A percentile compares a stretch with the other conserved stretches of the same genome.
These are phyloP conservation scores for Botrytis sinoallii DNA, from an alignment of 2,329 filamentous ascomycete genomes.

Conservation along the genomic window DNA sequence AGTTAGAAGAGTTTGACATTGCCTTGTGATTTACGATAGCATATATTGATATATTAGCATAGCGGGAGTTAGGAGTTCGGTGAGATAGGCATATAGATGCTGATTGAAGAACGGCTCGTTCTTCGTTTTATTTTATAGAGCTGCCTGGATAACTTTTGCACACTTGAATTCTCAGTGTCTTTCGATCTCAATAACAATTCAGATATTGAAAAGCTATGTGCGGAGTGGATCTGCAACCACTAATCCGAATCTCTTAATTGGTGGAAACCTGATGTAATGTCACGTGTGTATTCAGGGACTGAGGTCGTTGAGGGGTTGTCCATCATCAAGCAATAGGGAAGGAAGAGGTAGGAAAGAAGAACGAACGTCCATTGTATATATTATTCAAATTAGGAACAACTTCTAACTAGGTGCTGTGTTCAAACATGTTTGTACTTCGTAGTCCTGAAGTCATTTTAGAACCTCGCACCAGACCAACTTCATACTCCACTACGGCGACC, in stretches of 20 bases:
- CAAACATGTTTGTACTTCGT: not conserved
- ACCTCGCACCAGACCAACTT: constrained; percentile 8
- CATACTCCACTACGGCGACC: constrained; percentile 13
- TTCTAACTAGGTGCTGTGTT: not conserved
- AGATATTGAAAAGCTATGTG: not conserved
- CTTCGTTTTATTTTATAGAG: not conserved
- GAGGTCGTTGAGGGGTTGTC: not conserved
- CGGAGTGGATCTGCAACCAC: not conserved
- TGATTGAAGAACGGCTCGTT: not conserved
- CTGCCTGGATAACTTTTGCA: not conserved
- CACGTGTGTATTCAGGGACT: not conserved
- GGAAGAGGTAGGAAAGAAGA: not conserved
- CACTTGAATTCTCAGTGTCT: not conserved
- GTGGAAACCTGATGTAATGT: not conserved
- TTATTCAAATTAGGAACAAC: not conserved
- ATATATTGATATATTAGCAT: not conserved
- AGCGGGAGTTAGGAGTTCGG: constrained; percentile 10
- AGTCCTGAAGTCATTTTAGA: not conserved
- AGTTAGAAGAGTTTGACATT: not conserved
- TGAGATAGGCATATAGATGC: not conserved
- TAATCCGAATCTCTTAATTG: not conserved
- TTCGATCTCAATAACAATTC: not conserved
- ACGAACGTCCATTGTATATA: not conserved
- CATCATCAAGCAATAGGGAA: too few relatives aligned
- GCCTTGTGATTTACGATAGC: constrained; percentile 1